Percentiles rank a stretch among this genome's conserved stretches.
These are phyloP conservation scores for Wickerhamiella cacticola DNA, from an alignment of 805 yeast species.

Conservation along the genomic window DNA sequence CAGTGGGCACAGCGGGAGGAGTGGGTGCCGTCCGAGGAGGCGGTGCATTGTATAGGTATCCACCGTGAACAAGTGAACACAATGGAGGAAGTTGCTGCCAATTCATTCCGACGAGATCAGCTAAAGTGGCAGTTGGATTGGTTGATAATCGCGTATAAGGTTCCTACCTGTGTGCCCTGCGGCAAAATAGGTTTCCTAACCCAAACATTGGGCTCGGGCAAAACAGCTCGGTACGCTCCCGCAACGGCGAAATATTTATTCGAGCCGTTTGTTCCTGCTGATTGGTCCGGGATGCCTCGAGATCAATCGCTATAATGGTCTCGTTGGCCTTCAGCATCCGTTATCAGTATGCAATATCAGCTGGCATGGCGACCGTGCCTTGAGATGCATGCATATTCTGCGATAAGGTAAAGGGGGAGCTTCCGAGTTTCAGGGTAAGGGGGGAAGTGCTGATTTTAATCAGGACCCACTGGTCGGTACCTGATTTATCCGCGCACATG, in stretches of 20 bases:
- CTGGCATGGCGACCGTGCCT: conserved; percentile 4
- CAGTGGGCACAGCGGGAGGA: background rate
- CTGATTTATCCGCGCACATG: too few species aligned
- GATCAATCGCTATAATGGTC: background rate
- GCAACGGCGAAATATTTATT: background rate
- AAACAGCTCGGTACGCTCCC: background rate
- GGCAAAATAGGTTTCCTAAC: background rate
- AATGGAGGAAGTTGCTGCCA: background rate
- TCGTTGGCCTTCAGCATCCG: background rate
- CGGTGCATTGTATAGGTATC: background rate
- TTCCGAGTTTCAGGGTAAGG: conserved; percentile 1
- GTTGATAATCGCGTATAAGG: conserved; percentile 2
- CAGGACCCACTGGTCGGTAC: too few species aligned
- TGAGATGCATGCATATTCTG: background rate
- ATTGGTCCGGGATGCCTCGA: background rate
- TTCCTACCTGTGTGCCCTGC: background rate
- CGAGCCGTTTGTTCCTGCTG: background rate
- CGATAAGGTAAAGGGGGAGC: background rate
- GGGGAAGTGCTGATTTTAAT: background rate
- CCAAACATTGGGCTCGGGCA: background rate
- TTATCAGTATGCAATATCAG: conserved; percentile 3
- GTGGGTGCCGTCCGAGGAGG: too few species aligned
- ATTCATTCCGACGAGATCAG: background rate
- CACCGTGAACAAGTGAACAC: background rate
- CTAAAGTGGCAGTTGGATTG: background rate